phyloP scores from a whole-genome alignment of 176 grass and related monocot genomes.

The Triticum aestivum region DNA sequence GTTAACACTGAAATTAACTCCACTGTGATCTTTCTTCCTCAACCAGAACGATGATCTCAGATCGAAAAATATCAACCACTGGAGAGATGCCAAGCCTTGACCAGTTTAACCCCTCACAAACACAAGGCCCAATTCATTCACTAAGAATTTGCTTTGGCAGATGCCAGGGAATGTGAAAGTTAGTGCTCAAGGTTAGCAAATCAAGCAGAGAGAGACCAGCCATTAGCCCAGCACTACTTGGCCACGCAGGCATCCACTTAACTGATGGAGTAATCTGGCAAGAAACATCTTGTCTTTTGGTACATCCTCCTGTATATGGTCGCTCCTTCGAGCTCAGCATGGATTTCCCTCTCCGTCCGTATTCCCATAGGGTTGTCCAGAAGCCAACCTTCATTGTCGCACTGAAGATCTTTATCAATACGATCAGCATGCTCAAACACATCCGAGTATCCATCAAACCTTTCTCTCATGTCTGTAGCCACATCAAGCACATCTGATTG shows the following conservation, averaged over 20 bases:
- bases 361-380: slow-evolving; percentile 76
- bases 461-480: slow-evolving; percentile 78
- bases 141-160: slow-evolving; percentile 1
- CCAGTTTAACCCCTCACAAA: neutral
- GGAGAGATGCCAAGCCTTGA: neutral
- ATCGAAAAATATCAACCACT: neutral
- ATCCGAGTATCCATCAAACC: slow-evolving; percentile 58
- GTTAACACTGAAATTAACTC: neutral
- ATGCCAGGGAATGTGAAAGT: neutral
- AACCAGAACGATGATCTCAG: slow-evolving; percentile 5
- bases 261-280: neutral
- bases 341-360: slow-evolving; percentile 87
- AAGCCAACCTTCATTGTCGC: slow-evolving; percentile 74
- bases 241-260: neutral
- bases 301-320: slow-evolving; percentile 94
- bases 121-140: neutral
- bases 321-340: slow-evolving; percentile 79
- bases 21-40: neutral
- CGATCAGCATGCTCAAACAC: slow-evolving; percentile 68
- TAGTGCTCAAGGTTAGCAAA: neutral
- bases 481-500: slow-evolving; percentile 93
- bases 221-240: neutral
- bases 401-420: slow-evolving; percentile 45
- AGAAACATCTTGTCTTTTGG: slow-evolving; percentile 49
- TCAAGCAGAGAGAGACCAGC: neutral